These are phyloP conservation scores for Fragaria nilgerrensis DNA, from an alignment of 306 rosid genomes.

Conservation along the genomic window DNA sequence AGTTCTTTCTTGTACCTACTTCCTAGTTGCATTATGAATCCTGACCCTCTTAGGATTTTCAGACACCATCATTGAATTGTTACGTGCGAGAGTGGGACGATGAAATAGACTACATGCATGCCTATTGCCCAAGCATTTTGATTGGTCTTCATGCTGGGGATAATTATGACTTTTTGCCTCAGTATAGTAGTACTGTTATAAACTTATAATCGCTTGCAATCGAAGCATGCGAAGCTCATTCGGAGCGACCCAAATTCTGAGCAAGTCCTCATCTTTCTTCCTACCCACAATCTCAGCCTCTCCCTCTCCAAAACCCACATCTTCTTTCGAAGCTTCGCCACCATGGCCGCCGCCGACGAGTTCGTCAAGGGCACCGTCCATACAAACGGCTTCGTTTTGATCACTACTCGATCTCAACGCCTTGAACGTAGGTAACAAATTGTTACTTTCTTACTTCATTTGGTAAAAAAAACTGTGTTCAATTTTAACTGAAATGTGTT, in stretches of 20 bases:
- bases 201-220: no score
- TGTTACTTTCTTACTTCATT: background rate
- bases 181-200: no score
- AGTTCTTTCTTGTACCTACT: background rate
- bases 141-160: no score
- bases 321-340: conserved; percentile 48
- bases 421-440: conserved; percentile 65
- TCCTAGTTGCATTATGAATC: background rate
- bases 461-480: no score
- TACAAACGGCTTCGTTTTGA: conserved; percentile 81
- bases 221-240: no score
- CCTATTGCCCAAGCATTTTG: no score
- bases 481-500: conserved; percentile 15
- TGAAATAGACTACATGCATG: no score
- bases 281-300: background rate
- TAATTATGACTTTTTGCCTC: no score
- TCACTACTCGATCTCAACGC: conserved; percentile 98
- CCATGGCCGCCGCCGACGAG: conserved; percentile 69
- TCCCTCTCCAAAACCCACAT: conserved; percentile 25
- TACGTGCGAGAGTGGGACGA: no score
- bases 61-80: no score
- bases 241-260: no score
- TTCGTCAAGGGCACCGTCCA: conserved; percentile 72
- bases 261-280: conserved; percentile 2
- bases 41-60: background rate